Evolutionary conservation across 352 stramenopile genomes (phyloP), one percentile per base, ranked within the genome.

Genomic region (Phytophthora litchii): DNA sequence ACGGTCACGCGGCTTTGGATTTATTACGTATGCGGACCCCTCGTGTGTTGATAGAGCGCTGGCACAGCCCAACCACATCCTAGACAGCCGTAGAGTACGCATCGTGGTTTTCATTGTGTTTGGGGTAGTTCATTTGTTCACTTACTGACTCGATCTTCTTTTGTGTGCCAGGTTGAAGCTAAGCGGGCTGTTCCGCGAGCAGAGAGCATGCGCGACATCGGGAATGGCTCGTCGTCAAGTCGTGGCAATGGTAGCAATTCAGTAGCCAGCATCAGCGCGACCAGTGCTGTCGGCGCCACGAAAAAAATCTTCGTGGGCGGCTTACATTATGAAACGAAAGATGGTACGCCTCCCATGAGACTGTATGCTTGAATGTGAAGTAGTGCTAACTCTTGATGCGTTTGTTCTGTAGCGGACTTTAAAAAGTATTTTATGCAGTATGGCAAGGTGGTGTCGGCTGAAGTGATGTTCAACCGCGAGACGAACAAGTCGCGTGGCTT

Each of bases 381-480:
- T 35, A 42, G 31, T 13, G 32, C 36, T 57, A 14, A 51, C 20
- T 21, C n/a, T 31, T 46, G 25, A 53, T 36, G 11, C 58, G 40
- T 47, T 23, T 10, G 31, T 34, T 32, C 37, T 63, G 38, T 54
- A 95, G 88, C 76, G 38, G 89, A 95, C 31, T 97, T 98, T 58
- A 89, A 91, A 54, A 85, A 88, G 57, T 98, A 97, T 74, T 98
- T 98, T 78, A 72, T 88, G 60, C 87, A 97, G 62, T 98, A 91
- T 50, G 92, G 92, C 48, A 96, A 95, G 49, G 91, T 98, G n/a
- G 74, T 96, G 53, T 96, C 86, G 5, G 89, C 89, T 32, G 91
- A 98, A 69, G 91, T 98, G 25, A 98, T 98, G 92, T 97, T 97
- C 72, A 98, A 98, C 54, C 83, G 91, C 32, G 92, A 98, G 62